Base-by-base conservation (phyloP, 768 basidiomycete species). In the Mycena filopes region DNA sequence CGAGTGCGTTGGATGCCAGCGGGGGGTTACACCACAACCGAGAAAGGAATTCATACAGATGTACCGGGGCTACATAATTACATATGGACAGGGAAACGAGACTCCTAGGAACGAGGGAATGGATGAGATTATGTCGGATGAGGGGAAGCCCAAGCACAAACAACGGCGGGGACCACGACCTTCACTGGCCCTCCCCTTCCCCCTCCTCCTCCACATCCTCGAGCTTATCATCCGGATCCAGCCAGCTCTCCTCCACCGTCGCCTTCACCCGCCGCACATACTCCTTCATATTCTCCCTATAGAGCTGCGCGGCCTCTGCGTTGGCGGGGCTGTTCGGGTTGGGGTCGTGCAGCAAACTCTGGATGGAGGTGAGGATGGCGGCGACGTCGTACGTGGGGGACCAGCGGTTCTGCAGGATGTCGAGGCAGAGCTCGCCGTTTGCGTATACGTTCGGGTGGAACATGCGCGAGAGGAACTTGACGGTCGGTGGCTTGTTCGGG, bases 401-500 rank as follows among this genome's bases (percentile, higher is more conserved):
- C 98, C 98, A 99, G 25, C 98, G 86, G 76, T 99, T 99, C 82
- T 99, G 98, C 38, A 99, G 86, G 73, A 99, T 99, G 78, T 99
- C 98, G 54, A 99, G 85, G 76, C 98, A 99, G 54, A 99, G 91
- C 76, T 99, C 97, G 66, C 98, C 98, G 72, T 98, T 98, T 47
- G 93, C 93, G 78, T 99, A 99, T 12, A 99, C 96, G 80, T 99
- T 99, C 0, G 98, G 98, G 76, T 99, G 97, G 81, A 99, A 99
- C 97, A 99, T 99, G 68, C 92, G 84, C 40, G 94, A 96, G 33
- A 99, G 87, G 84, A 99, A 99, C 74, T 96, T 96, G 71, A 99
- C 97, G 7, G 93, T 92, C 3, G 98, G 98, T 0, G 98, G 96
- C 76, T 98, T 98, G 84, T 98, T 99, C 18, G 98, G 98, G 79